Evolutionary conservation across 495 filamentous ascomycete genomes (phyloP).

Genomic region (Podospora didyma): DNA sequence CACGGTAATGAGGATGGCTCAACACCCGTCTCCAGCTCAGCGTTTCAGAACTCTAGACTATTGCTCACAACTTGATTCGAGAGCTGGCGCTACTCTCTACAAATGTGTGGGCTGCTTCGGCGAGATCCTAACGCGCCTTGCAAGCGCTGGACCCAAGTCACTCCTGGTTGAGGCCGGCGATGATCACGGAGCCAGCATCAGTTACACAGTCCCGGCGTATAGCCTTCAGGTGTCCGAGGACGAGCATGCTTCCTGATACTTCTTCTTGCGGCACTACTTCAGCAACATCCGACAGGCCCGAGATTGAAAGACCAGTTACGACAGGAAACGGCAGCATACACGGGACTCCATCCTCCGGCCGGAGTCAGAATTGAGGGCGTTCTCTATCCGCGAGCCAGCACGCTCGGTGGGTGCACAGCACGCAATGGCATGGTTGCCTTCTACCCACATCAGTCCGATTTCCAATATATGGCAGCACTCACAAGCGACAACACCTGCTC

Average conservation of each 20-base stretch:
- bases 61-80: too few species aligned
- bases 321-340: conserved; percentile 32
- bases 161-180: conserved; percentile 59
- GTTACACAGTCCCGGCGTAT: conserved; percentile 24
- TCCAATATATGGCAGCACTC: conserved; percentile 39
- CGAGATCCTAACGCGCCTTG: conserved; percentile 58
- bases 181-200: conserved; percentile 41
- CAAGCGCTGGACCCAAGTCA: conserved; percentile 54
- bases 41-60: too few species aligned
- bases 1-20: too few species aligned
- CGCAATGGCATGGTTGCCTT: conserved; percentile 47
- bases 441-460: conserved; percentile 41
- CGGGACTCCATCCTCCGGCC: conserved; percentile 35
- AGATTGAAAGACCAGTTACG: conserved; percentile 41
- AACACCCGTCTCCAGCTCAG: too few species aligned
- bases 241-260: conserved; percentile 38
- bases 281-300: conserved; percentile 30
- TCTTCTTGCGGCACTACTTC: conserved; percentile 42
- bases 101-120: too few species aligned
- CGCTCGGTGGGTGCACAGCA: conserved; percentile 47
- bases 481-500: conserved; percentile 49
- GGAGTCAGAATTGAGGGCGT: conserved; percentile 41
- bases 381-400: conserved; percentile 45
- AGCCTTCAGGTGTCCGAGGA: conserved; percentile 23
- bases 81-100: too few species aligned